Evolutionary conservation across 2,329 filamentous ascomycete genomes (phyloP), one percentile per base, ranked within the genome.

Genomic region (Didymella pomorum): DNA sequence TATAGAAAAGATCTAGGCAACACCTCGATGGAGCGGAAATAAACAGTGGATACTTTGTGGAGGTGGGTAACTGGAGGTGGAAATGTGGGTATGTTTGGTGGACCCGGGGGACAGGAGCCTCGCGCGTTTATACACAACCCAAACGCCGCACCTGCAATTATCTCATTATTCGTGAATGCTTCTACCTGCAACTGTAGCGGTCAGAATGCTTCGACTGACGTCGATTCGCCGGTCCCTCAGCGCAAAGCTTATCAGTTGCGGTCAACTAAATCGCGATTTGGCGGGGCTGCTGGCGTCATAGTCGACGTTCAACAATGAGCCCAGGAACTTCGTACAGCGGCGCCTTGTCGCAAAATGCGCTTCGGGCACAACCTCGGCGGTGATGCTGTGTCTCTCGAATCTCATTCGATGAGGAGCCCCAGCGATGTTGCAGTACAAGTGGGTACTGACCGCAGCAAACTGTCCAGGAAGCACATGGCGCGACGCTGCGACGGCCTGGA

Each of bases 1-100:
- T 58, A 54, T 58, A 58, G 56, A 1, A 37, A 29, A 46, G 25
- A 47, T 68, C 56, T 62, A 63, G 61, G 44, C 29, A 56, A 53
- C 50, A 60, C 56, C 61, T 66, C 55, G 62, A 52, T 41, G 25
- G 28, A 56, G 66, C 59, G 70, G 70, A 67, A 67, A 68, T n/a
- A 60, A 70, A 68, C 37, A 64, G 69, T 71, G 69, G 70, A 56
- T 61, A 66, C 37, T 60, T 21, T 56, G 68, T 65, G 72, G 71
- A 71, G 67, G 69, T 68, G 62, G 66, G 44, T 64, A 63, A 61
- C 16, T 50, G 45, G 46, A 54, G 41, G 41, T 53, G 56, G 31
- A 43, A 42, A 56, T 57, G 55, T 54, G 60, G 51, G 52, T 62
- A 64, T 58, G 54, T 61, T 56, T 57, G 60, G 45, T 60, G 61